Percentiles rank a stretch among this genome's conserved stretches.
These are phyloP conservation scores for Xylariaceae sp. DNA, from an alignment of 2,329 filamentous ascomycete genomes.

Conservation along the genomic window DNA sequence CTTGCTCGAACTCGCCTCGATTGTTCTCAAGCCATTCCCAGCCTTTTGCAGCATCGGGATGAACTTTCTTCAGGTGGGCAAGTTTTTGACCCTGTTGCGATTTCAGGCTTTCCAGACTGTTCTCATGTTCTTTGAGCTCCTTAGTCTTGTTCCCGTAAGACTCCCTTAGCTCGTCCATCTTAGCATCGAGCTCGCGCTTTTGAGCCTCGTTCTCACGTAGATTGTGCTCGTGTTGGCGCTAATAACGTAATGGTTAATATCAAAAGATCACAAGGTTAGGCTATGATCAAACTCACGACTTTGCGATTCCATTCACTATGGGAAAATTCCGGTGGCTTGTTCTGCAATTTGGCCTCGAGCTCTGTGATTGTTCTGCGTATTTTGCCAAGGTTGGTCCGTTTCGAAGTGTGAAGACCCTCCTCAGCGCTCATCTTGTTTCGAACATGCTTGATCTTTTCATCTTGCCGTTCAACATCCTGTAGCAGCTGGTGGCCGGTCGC, in stretches of 20 bases:
- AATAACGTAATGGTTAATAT: slow-evolving; percentile 31
- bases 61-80: slow-evolving; percentile 62
- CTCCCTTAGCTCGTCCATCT: slow-evolving; percentile 43
- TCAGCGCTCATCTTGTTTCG: slow-evolving; percentile 54
- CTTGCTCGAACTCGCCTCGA: slow-evolving; percentile 67
- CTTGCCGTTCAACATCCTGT: slow-evolving; percentile 37
- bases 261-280: not conserved
- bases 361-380: slow-evolving; percentile 61
- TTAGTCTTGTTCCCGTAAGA: slow-evolving; percentile 46
- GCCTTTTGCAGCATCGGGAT: slow-evolving; percentile 66
- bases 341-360: slow-evolving; percentile 65
- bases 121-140: slow-evolving; percentile 44
- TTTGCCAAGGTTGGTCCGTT: slow-evolving; percentile 42
- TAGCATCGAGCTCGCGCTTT: slow-evolving; percentile 39
- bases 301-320: slow-evolving; percentile 69
- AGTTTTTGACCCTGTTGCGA: slow-evolving; percentile 77
- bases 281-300: slow-evolving; percentile 58
- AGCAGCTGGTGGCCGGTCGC: slow-evolving; percentile 49
- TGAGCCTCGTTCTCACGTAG: slow-evolving; percentile 54
- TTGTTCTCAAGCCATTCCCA: slow-evolving; percentile 85
- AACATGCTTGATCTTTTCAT: slow-evolving; percentile 49
- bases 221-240: slow-evolving; percentile 65
- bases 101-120: slow-evolving; percentile 62
- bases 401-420: slow-evolving; percentile 50
- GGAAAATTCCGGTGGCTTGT: slow-evolving; percentile 69